Conservation (phyloP, 805 yeast species). For the Sugiyamaella smithiae region DNA sequence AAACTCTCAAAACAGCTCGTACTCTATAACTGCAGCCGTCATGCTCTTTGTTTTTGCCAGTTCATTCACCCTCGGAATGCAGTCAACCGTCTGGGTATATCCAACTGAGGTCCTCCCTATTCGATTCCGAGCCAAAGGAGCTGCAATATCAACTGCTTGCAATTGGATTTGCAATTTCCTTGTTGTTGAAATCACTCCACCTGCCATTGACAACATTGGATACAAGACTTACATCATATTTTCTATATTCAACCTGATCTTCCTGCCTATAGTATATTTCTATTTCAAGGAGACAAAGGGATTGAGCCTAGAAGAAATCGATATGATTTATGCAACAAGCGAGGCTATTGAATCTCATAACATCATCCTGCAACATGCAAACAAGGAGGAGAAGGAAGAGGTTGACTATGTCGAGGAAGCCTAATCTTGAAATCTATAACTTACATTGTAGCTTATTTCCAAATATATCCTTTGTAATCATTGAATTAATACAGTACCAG, state of each 20-base stretch:
- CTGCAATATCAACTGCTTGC: conserved; percentile 66
- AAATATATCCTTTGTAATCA: too few species aligned
- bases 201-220: conserved; percentile 46
- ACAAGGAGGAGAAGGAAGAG: neutral
- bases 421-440: too few species aligned
- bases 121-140: conserved; percentile 78
- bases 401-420: neutral
- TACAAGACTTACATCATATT: conserved; percentile 60
- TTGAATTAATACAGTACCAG: too few species aligned
- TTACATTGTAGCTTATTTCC: too few species aligned
- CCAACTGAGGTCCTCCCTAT: conserved; percentile 82
- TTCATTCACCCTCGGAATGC: conserved; percentile 80
- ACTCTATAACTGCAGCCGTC: conserved; percentile 33
- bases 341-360: conserved; percentile 6
- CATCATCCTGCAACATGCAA: conserved; percentile 2
- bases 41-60: conserved; percentile 73
- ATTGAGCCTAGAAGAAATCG: conserved; percentile 49
- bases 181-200: conserved; percentile 56
- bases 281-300: conserved; percentile 61
- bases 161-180: conserved; percentile 60
- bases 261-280: conserved; percentile 42
- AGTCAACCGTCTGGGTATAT: conserved; percentile 84
- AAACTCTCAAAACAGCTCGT: neutral
- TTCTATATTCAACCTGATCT: conserved; percentile 48
- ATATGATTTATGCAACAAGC: conserved; percentile 7